Conservation (phyloP, 1,139 yeast genomes). For the Arxiozyma heterogenica region DNA sequence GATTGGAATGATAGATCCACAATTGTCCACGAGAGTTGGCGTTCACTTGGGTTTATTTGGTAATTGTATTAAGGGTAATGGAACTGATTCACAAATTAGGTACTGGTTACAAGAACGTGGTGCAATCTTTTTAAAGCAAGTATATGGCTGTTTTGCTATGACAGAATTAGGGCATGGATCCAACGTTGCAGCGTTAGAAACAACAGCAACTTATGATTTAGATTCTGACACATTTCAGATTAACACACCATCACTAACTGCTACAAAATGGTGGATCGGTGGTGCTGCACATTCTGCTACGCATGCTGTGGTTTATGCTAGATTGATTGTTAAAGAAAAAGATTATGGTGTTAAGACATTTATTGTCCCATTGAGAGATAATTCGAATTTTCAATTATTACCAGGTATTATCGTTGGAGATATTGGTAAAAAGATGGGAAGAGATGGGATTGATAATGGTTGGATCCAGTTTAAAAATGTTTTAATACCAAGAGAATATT, state of each 20-base stretch:
- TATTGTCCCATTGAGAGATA: conserved; percentile 79
- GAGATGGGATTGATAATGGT: conserved; percentile 75
- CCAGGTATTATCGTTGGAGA: conserved; percentile 85
- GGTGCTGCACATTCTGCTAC: conserved; percentile 95
- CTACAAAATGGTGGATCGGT: conserved; percentile 98
- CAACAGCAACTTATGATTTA: conserved; percentile 76
- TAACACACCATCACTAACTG: conserved; percentile 82
- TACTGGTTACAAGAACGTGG: conserved; percentile 75
- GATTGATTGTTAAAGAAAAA: conserved; percentile 69
- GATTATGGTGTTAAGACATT: conserved; percentile 89
- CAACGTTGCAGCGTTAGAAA: conserved; percentile 84
- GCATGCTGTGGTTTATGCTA: conserved; percentile 72
- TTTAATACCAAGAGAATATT: conserved; percentile 70
- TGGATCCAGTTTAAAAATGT: conserved; percentile 87
- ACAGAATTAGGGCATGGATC: conserved; percentile 93
- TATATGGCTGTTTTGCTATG: conserved; percentile 91
- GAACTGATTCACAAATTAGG: conserved; percentile 47
- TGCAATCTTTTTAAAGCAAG: conserved; percentile 51
- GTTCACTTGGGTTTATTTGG: conserved; percentile 66
- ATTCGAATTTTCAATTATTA: conserved; percentile 50
- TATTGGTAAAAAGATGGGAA: conserved; percentile 90
- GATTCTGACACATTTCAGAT: conserved; percentile 59
- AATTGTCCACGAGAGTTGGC: conserved; percentile 57
- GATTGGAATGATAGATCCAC: conserved; percentile 44
- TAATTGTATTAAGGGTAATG: conserved; percentile 63